These are phyloP conservation scores for Micromonas commoda DNA, from an alignment of 139 green algal genomes.

Conservation along the genomic window DNA sequence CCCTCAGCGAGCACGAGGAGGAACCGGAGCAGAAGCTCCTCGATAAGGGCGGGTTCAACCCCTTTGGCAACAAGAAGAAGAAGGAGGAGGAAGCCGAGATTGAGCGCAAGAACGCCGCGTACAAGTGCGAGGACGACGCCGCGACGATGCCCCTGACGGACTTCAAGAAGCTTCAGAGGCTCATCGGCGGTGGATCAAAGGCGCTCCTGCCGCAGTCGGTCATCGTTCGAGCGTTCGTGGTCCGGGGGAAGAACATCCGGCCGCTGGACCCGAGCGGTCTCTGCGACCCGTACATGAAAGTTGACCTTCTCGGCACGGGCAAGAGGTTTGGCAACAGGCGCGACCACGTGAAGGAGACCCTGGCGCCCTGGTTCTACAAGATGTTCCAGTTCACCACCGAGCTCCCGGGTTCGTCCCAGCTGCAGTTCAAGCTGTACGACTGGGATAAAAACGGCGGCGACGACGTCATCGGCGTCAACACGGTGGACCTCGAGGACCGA, in stretches of 20 bases:
- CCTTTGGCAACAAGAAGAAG: too few species aligned
- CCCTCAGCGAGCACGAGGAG: neutral
- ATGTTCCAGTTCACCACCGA: conserved; percentile 12
- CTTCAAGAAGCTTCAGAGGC: neutral
- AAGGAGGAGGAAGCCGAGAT: neutral
- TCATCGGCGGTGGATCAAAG: neutral
- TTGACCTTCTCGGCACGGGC: neutral
- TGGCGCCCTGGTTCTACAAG: conserved; percentile 20
- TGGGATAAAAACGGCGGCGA: conserved; percentile 4
- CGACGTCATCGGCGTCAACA: neutral
- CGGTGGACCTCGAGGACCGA: conserved; percentile 16
- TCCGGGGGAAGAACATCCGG: conserved; percentile 11
- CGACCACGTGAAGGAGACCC: conserved; percentile 5
- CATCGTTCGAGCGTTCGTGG: neutral
- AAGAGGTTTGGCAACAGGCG: neutral
- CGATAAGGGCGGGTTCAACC: too few species aligned
- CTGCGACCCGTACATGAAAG: conserved; percentile 4
- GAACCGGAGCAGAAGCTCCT: neutral
- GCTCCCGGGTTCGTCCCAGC: neutral
- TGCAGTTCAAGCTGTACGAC: conserved; percentile 10
- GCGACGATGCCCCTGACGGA: neutral
- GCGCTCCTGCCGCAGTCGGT: neutral
- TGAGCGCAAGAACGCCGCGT: neutral
- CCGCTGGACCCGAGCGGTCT: conserved; percentile 1
- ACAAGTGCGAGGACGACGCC: neutral